These are phyloP conservation scores for Amesomyces nigricolor DNA, from an alignment of 2,329 filamentous ascomycete species.

Conservation along the genomic window DNA sequence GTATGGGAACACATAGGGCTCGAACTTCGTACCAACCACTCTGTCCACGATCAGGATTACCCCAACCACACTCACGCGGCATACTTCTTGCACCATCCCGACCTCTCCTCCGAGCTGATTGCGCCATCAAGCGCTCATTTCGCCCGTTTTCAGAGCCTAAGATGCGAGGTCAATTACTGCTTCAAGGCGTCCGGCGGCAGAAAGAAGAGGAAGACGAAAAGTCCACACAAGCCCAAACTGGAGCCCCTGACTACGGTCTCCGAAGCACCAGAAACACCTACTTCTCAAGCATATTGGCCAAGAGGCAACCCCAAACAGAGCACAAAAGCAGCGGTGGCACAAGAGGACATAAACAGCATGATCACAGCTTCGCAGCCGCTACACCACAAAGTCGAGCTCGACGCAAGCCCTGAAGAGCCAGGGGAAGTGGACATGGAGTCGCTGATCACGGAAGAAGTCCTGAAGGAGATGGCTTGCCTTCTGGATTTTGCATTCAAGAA, in stretches of 20 bases:
- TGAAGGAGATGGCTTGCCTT: constrained; percentile 20
- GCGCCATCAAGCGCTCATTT: constrained; percentile 9
- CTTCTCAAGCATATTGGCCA: constrained; percentile 8
- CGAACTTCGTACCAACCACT: constrained; percentile 20
- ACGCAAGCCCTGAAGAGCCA: neutral
- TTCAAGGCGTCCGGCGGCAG: neutral
- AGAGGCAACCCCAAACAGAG: constrained; percentile 10
- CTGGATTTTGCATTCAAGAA: constrained; percentile 27
- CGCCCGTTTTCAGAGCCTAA: constrained; percentile 19
- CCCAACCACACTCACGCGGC: constrained; percentile 1
- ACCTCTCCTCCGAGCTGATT: constrained; percentile 23
- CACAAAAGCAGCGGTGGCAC: constrained; percentile 1
- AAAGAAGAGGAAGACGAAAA: neutral
- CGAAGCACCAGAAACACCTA: neutral
- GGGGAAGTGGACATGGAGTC: neutral
- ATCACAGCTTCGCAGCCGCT: neutral
- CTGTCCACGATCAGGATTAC: neutral
- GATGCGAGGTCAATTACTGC: constrained; percentile 16
- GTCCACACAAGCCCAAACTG: constrained; percentile 3
- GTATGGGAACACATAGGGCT: constrained; percentile 25
- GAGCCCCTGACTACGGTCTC: neutral
- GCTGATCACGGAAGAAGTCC: neutral
- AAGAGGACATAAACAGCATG: constrained; percentile 2
- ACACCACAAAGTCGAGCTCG: no score
- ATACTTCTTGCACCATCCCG: constrained; percentile 24